Percentiles rank a stretch among this genome's conserved stretches.
phyloP scores from a whole-genome alignment of 1,284 basidiomycete genomes.

The Coniophora puteana region DNA sequence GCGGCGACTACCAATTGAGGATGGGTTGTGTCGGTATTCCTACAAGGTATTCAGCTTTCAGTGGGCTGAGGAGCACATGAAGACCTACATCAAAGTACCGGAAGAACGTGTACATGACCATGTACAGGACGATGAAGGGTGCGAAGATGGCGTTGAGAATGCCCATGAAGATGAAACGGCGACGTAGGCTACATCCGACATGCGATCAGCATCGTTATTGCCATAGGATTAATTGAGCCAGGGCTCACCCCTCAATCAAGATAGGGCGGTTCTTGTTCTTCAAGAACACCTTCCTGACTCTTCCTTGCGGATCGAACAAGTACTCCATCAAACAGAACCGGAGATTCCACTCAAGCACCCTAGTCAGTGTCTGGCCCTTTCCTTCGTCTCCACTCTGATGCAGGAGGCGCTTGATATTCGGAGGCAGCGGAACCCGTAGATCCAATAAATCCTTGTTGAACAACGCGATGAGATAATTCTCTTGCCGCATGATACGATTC shows the following conservation, averaged over 20 bases:
- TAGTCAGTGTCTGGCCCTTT: conserved; percentile 77
- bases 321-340: conserved; percentile 94
- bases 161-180: conserved; percentile 95
- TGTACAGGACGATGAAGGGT: conserved; percentile 96
- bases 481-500: conserved; percentile 94
- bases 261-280: conserved; percentile 76
- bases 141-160: conserved; percentile 92
- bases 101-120: conserved; percentile 98
- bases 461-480: conserved; percentile 96
- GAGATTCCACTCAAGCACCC: conserved; percentile 94
- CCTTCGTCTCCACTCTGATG: conserved; percentile 44
- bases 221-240: background rate
- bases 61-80: conserved; percentile 1
- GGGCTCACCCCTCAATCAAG: conserved; percentile 79
- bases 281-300: conserved; percentile 87
- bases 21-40: conserved; percentile 99
- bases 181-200: conserved; percentile 53
- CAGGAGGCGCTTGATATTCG: conserved; percentile 46
- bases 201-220: background rate
- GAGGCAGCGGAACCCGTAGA: conserved; percentile 78
- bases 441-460: conserved; percentile 97
- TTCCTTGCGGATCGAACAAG: conserved; percentile 84
- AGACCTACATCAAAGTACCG: conserved; percentile 90
- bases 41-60: conserved; percentile 29
- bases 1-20: conserved; percentile 85